Evolutionary conservation across 2,329 filamentous ascomycete genomes (phyloP), one percentile per base, ranked within the genome.

Genomic region (Ophiostoma populinum): DNA sequence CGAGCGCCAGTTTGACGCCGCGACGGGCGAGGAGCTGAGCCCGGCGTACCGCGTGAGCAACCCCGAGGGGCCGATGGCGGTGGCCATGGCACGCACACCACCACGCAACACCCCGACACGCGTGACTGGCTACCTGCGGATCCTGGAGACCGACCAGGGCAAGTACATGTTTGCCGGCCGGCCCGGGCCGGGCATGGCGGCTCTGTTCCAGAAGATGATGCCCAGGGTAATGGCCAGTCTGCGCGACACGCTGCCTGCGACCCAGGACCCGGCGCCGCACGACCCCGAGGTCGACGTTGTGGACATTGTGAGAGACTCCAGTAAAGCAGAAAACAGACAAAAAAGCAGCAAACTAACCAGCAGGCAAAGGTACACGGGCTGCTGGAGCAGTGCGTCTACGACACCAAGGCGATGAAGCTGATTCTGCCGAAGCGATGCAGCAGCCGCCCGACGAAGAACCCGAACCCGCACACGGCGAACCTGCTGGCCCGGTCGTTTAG

Each of bases 191-290:
- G 35, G 26, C 10, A 27, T 40, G 35, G 20, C 38, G 4, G 30
- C 33, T 2, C 38, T 47, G 15, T 55, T 50, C 28, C 41, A 42
- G 11, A 49, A 47, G 31, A 57, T 56, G 55, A 46, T 46, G 10
- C 53, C 53, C 2, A 31, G 24, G 10, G 22, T 22, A 6, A 6
- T 16, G 5, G 10, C 13, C 4, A 17, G n/a, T 10, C 21, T 32
- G 19, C 30, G 30, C 7, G 18, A 13, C 7, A 17, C 20, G 4
- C 22, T 29, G 24, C 3, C 21, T 3, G n/a, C 26, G n/a, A 16
- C 15, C 3, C 8, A 15, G 5, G 17, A 29, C 6, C 24, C 19
- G 9, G n/a, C 7, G 18, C 7, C 16, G 15, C 6, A 13, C 19
- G 6, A 7, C n/a, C n/a, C n/a, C n/a, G n/a, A n/a, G n/a, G n/a